phyloP scores from a whole-genome alignment of 2,329 filamentous ascomycete genomes.

The Leptodontidium sp. region DNA sequence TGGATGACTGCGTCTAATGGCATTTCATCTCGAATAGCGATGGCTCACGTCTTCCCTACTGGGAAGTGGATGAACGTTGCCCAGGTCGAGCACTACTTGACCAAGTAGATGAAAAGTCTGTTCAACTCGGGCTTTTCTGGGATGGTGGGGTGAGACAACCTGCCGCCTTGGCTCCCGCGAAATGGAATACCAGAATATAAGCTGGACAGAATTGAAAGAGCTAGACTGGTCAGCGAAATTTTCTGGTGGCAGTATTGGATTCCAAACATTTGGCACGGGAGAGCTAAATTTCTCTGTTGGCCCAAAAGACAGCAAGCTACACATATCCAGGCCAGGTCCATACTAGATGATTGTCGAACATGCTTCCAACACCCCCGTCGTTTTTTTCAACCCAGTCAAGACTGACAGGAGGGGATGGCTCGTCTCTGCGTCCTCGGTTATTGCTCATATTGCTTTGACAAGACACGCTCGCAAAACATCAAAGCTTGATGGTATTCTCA shows the following conservation, averaged over 20 bases:
- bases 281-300: background rate
- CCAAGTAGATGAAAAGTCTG: background rate
- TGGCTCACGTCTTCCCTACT: background rate
- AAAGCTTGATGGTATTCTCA: background rate
- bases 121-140: background rate
- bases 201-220: background rate
- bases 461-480: background rate
- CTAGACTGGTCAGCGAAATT: background rate
- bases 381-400: background rate
- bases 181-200: background rate
- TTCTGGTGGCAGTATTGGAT: background rate
- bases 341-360: background rate
- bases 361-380: background rate
- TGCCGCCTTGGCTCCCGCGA: background rate
- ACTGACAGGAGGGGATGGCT: background rate
- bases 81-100: background rate
- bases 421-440: background rate
- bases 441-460: background rate
- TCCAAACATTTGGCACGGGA: background rate
- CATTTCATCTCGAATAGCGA: background rate
- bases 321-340: background rate
- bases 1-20: background rate
- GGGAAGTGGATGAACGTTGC: background rate
- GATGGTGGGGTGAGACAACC: background rate
- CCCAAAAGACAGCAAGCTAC: background rate